These are phyloP conservation scores for Eutrema japonicum DNA, from an alignment of 345 rosid species.

Conservation along the genomic window DNA sequence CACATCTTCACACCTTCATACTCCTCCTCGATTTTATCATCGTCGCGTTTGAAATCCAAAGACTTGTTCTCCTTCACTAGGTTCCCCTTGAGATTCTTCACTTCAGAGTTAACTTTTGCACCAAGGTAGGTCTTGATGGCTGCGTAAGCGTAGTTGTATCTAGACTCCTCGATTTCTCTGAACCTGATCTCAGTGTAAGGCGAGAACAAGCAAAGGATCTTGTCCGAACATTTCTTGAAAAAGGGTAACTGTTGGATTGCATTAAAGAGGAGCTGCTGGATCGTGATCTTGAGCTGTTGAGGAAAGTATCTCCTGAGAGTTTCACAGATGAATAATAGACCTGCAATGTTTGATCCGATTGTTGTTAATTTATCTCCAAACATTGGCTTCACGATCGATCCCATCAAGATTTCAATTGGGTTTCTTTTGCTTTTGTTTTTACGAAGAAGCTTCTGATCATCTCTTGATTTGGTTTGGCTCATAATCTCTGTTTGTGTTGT, in stretches of 20 bases:
- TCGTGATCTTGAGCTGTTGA: constrained; percentile 16
- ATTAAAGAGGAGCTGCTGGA: constrained; percentile 14
- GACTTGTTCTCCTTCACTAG: constrained; percentile 18
- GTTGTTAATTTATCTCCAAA: constrained; percentile 20
- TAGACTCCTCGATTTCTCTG: constrained; percentile 51
- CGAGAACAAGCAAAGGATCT: constrained; percentile 40
- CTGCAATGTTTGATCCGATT: constrained; percentile 41
- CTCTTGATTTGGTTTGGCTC: constrained; percentile 7
- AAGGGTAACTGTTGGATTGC: constrained; percentile 31
- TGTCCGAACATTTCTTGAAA: constrained; percentile 45
- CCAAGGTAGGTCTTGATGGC: constrained; percentile 60
- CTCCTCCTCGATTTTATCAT: constrained; percentile 25
- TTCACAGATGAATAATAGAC: constrained; percentile 53
- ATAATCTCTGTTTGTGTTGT: not conserved
- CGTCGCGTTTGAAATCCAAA: constrained; percentile 29
- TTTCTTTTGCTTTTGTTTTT: not conserved
- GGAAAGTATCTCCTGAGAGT: constrained; percentile 41
- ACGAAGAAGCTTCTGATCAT: not conserved
- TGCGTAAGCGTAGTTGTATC: constrained; percentile 51
- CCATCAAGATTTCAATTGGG: constrained; percentile 3
- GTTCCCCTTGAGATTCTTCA: constrained; percentile 29
- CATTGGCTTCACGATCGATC: constrained; percentile 26
- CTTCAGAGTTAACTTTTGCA: constrained; percentile 33
- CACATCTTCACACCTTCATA: constrained; percentile 31
- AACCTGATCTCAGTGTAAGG: constrained; percentile 60